These are phyloP conservation scores for Botryotinia convoluta DNA, from an alignment of 2,329 filamentous ascomycete genomes.

Conservation along the genomic window DNA sequence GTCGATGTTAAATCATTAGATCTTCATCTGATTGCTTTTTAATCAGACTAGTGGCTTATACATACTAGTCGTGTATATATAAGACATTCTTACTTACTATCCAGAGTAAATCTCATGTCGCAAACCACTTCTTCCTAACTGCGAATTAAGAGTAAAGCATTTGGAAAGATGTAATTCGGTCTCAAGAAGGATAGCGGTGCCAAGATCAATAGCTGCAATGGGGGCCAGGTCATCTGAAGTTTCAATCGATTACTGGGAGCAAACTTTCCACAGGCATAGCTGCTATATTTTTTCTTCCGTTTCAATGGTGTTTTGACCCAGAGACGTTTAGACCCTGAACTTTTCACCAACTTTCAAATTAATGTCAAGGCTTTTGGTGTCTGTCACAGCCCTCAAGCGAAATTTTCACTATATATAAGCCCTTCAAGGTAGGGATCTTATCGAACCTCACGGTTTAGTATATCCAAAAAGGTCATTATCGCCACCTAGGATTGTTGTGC, in stretches of 20 bases:
- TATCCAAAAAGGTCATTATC: accelerated
- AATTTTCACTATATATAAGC: neutral
- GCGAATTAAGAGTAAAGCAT: neutral
- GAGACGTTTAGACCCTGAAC: neutral
- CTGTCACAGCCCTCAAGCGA: neutral
- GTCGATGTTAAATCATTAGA: neutral
- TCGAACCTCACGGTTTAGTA: neutral
- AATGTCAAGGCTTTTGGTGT: neutral
- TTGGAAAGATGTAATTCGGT: neutral
- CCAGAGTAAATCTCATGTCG: neutral
- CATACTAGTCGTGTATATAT: neutral
- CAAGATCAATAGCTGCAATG: neutral
- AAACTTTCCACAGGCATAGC: neutral
- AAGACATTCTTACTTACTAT: neutral
- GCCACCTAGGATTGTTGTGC: neutral
- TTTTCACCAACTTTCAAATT: neutral
- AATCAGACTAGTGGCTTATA: no score
- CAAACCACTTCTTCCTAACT: neutral
- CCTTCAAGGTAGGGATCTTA: neutral
- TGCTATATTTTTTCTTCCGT: neutral
- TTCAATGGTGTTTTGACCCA: neutral
- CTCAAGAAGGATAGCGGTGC: neutral
- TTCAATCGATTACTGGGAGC: neutral
- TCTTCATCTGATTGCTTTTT: no score
- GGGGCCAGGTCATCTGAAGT: neutral